phyloP scores from a whole-genome alignment of 441 rosid genomes.

The Brassica balearica region DNA sequence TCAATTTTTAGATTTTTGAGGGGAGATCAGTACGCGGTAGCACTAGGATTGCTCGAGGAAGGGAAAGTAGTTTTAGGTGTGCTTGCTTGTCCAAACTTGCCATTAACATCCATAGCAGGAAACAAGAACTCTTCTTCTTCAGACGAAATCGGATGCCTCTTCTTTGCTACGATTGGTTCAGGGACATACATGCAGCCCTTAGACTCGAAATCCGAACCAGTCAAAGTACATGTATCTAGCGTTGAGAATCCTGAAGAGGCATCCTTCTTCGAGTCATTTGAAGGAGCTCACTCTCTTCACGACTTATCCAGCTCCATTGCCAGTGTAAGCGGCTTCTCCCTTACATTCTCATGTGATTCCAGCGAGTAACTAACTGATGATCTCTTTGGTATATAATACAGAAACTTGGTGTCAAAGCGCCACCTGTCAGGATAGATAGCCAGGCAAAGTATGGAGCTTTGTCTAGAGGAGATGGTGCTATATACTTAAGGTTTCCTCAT shows the following conservation, averaged over 20 bases:
- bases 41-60: constrained; percentile 83
- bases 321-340: constrained; percentile 49
- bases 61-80: constrained; percentile 95
- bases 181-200: constrained; percentile 91
- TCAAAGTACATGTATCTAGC: constrained; percentile 77
- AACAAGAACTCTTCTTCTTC: constrained; percentile 38
- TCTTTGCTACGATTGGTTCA: constrained; percentile 73
- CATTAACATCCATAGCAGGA: constrained; percentile 47
- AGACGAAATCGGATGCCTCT: constrained; percentile 75
- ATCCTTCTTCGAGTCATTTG: constrained; percentile 91
- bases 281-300: constrained; percentile 82
- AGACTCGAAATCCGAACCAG: constrained; percentile 55
- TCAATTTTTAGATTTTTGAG: constrained; percentile 65
- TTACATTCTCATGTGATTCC: background rate
- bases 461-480: constrained; percentile 94
- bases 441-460: constrained; percentile 97
- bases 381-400: background rate
- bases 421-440: constrained; percentile 93
- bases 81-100: constrained; percentile 60
- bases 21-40: constrained; percentile 95
- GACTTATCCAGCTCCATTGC: constrained; percentile 81
- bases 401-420: constrained; percentile 97
- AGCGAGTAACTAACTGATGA: no score
- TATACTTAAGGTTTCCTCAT: constrained; percentile 83
- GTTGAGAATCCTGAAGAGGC: constrained; percentile 88